Evolutionary conservation across 2,329 filamentous ascomycete species (phyloP), one percentile per base, ranked within the genome.

Genomic region (Verticillium dahliae): DNA sequence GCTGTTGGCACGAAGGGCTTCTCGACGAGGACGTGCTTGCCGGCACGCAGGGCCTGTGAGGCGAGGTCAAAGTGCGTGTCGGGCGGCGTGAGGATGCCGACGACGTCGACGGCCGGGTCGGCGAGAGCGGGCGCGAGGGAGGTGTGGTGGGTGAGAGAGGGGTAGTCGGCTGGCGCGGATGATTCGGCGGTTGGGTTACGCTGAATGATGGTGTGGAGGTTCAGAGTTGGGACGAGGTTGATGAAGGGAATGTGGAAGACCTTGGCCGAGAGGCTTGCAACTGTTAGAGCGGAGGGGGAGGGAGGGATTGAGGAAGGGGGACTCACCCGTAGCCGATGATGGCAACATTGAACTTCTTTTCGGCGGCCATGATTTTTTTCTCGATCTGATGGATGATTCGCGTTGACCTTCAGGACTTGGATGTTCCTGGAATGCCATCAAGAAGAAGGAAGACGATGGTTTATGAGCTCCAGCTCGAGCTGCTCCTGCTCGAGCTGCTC

Each of bases 191-290:
- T 75, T 6, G 90, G 90, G 5, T 78, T 84, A 63, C 91, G 86
- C 75, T 95, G 91, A 34, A 94, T 88, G 67, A 95, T 87, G 65
- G 88, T 85, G 71, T 91, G 85, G 22, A 94, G 84, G 59, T 81
- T 86, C 71, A 92, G 81, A 60, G 84, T 78, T 6, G 86, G 80
- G 0, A 88, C 85, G 35, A 82, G 81, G 60, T 78, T 77, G 74
- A 95, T 83, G 75, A 92, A 90, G 65, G 90, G 91, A 70, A 94
- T 92, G 75, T 95, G 90, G 76, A 94, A 95, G 76, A 90, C 81
- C 72, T 92, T 93, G 74, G 91, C 90, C 1, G 83, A 85, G 59
- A 83, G 70, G 71, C 83, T 31, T 85, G 61, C 38, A 31, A 11
- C 13, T 35, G 52, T 57, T 52, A 62, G 60, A 14, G 33, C 35